Evolutionary conservation across 2,329 filamentous ascomycete species (phyloP).

Genomic region (Teratosphaeria pseudoeucalypti): DNA sequence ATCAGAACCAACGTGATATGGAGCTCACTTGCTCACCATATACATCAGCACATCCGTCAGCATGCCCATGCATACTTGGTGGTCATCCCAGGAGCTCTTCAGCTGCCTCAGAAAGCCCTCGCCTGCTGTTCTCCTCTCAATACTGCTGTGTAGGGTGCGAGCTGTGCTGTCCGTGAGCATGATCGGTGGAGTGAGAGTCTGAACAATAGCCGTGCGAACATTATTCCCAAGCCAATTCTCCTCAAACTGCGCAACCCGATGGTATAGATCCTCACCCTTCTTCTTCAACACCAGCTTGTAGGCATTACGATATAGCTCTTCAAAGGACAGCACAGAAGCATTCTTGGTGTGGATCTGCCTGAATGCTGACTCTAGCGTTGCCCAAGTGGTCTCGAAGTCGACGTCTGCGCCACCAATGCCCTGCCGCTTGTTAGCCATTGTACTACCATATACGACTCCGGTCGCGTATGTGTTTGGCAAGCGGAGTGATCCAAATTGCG

Average conservation of each 20-base stretch:
- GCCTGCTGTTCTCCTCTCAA: conserved; percentile 68
- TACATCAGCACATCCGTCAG: conserved; percentile 90
- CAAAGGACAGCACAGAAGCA: conserved; percentile 81
- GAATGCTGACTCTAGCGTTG: conserved; percentile 63
- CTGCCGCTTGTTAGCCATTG: conserved; percentile 19
- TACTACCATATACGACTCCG: neutral
- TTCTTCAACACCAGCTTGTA: conserved; percentile 91
- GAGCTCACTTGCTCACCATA: conserved; percentile 48
- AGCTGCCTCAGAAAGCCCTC: conserved; percentile 72
- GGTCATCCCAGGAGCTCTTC: conserved; percentile 73
- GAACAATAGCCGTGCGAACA: conserved; percentile 60
- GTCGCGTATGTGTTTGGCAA: neutral
- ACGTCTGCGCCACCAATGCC: conserved; percentile 51
- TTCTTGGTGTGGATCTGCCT: conserved; percentile 86
- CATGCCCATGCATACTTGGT: conserved; percentile 93
- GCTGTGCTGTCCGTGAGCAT: conserved; percentile 35
- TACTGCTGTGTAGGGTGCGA: conserved; percentile 47
- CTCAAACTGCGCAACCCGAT: conserved; percentile 70
- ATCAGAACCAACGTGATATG: neutral
- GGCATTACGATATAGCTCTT: conserved; percentile 84
- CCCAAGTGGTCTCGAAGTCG: conserved; percentile 83
- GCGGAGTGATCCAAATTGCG: neutral
- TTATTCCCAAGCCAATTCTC: conserved; percentile 65
- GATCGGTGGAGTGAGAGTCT: conserved; percentile 59
- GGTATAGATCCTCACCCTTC: conserved; percentile 72